Evolutionary conservation across 805 yeast genomes (phyloP).

Genomic region (Torulaspora franciscae): DNA sequence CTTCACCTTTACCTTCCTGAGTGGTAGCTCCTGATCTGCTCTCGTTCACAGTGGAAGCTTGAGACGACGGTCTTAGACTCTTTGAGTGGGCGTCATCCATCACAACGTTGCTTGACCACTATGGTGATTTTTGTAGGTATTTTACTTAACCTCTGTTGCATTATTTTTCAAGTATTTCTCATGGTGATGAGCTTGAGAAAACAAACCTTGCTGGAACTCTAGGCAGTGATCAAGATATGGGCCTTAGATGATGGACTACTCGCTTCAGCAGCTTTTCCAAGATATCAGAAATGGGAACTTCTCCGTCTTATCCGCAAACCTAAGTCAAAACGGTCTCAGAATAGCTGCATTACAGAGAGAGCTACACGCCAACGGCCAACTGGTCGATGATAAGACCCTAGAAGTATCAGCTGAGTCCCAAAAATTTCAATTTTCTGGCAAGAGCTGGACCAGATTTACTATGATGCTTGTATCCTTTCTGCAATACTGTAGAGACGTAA

Average conservation of each 20-base stretch:
- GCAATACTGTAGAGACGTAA: conserved; percentile 43
- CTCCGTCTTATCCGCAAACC: conserved; percentile 29
- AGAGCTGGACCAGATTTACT: conserved; percentile 41
- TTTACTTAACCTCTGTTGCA: not conserved
- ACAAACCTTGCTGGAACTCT: not conserved
- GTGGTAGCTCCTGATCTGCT: not conserved
- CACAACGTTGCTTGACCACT: not conserved
- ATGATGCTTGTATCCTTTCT: conserved; percentile 47
- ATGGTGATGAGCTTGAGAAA: not conserved
- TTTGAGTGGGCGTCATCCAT: conserved; percentile 7
- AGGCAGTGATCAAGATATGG: not conserved
- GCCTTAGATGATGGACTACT: conserved; percentile 9
- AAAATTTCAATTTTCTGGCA: conserved; percentile 14
- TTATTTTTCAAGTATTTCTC: not conserved
- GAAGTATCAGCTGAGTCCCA: conserved; percentile 21
- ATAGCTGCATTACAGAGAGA: conserved; percentile 38
- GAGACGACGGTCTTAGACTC: not conserved
- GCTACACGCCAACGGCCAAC: conserved; percentile 8
- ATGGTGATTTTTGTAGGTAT: not conserved
- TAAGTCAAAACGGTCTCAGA: conserved; percentile 29
- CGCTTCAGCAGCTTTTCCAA: conserved; percentile 19
- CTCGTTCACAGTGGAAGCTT: not conserved
- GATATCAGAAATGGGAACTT: conserved; percentile 19
- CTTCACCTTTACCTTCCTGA: conserved; percentile 1
- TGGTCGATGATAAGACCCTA: conserved; percentile 11